These are phyloP conservation scores for Melocanna baccifera DNA, from an alignment of 176 grass and related monocot species.

Conservation along the genomic window DNA sequence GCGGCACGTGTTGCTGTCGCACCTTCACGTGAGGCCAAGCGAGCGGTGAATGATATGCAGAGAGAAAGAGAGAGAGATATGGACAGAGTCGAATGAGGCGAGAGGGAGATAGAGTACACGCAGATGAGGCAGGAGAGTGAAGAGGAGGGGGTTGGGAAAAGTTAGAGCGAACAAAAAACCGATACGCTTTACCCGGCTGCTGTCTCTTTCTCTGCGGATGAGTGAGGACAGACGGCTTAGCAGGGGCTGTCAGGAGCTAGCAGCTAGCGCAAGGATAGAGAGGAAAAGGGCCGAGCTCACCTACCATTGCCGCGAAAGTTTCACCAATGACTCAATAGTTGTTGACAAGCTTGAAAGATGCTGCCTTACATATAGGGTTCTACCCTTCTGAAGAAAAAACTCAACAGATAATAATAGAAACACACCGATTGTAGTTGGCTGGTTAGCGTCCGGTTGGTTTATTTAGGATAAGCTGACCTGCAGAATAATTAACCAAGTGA, in stretches of 20 bases:
- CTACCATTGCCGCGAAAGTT: slow-evolving; percentile 6
- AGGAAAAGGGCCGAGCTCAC: not conserved
- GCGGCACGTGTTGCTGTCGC: slow-evolving; percentile 42
- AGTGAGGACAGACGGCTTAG: slow-evolving; percentile 30
- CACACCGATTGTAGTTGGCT: too few relatives aligned
- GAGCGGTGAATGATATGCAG: slow-evolving; percentile 27
- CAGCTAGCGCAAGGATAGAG: not conserved
- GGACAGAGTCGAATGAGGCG: not conserved
- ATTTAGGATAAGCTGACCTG: too few relatives aligned
- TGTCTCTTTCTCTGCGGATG: not conserved
- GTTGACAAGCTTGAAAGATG: not conserved
- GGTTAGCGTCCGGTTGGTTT: too few relatives aligned
- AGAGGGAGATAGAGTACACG: not conserved
- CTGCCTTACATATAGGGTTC: not conserved
- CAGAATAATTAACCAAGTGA: too few relatives aligned
- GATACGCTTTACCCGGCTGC: slow-evolving; percentile 37
- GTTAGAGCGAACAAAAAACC: slow-evolving; percentile 45
- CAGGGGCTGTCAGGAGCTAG: not conserved
- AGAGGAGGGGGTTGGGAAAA: not conserved
- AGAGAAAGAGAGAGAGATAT: not conserved
- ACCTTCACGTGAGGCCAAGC: slow-evolving; percentile 25
- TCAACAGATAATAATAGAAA: too few relatives aligned
- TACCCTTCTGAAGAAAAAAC: not conserved
- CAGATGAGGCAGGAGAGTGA: not conserved
- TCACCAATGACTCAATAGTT: not conserved